Conservation (phyloP, 164 flowering plant genomes). For the Saururus chinensis region DNA sequence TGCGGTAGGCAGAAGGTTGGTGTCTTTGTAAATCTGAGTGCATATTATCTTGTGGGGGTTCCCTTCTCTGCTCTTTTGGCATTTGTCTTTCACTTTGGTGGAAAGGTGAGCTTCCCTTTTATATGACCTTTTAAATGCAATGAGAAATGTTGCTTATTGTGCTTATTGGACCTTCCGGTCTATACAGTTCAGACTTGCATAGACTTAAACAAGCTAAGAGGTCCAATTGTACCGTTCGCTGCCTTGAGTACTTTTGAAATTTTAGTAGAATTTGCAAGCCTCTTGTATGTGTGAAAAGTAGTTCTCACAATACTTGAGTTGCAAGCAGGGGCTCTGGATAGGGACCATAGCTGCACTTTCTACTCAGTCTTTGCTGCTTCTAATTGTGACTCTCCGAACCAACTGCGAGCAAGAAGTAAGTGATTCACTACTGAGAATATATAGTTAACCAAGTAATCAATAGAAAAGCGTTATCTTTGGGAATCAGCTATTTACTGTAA, state of each 20-base stretch:
- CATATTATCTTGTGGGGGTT: slow-evolving; percentile 63
- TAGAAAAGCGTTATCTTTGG: too few species aligned
- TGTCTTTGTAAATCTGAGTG: slow-evolving; percentile 51
- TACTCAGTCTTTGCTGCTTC: slow-evolving; percentile 15
- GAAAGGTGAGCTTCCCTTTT: slow-evolving; percentile 26
- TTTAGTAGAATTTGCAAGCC: too few species aligned
- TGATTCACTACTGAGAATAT: too few species aligned
- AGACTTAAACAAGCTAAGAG: too few species aligned
- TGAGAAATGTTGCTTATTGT: too few species aligned
- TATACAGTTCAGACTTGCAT: too few species aligned
- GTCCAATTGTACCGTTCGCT: not conserved
- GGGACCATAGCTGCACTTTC: slow-evolving; percentile 30
- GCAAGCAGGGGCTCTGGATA: slow-evolving; percentile 32
- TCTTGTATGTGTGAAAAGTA: too few species aligned
- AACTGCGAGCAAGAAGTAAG: slow-evolving; percentile 31
- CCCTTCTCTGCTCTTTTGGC: slow-evolving; percentile 42
- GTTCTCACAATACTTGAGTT: not conserved
- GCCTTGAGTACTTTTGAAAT: not conserved
- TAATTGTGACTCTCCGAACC: slow-evolving; percentile 15
- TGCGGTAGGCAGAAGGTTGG: slow-evolving; percentile 87
- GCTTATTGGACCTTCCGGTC: too few species aligned
- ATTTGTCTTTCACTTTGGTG: slow-evolving; percentile 48
- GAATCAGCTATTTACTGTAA: too few species aligned
- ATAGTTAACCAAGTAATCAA: too few species aligned
- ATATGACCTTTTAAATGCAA: too few species aligned